Percentiles rank a stretch among this genome's conserved stretches.
Conservation (phyloP, 805 yeast species). For the Starmera caribaea region DNA sequence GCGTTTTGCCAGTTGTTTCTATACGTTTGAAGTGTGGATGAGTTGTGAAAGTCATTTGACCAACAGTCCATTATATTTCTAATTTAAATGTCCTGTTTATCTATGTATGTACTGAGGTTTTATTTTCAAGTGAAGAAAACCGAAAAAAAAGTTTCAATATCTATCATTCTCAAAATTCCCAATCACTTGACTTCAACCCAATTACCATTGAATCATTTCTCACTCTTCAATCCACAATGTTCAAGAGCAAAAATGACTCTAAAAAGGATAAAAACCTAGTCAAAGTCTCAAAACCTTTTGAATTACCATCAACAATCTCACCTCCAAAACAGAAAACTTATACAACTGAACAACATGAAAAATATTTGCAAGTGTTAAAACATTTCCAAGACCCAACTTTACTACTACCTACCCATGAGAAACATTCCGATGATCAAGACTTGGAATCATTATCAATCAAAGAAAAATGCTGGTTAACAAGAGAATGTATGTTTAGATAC, state of each 20-base stretch:
- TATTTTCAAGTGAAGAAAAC: not conserved
- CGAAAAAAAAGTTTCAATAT: not conserved
- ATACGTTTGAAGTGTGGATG: too few species aligned
- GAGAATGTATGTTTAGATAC: constrained; percentile 79
- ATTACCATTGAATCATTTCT: not conserved
- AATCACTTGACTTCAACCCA: not conserved
- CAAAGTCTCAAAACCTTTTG: constrained; percentile 38
- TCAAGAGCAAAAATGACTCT: not conserved
- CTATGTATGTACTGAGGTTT: not conserved
- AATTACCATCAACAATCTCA: constrained; percentile 37
- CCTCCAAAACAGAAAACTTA: constrained; percentile 40
- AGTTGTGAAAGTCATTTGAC: too few species aligned
- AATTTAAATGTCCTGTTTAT: too few species aligned
- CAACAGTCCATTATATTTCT: too few species aligned
- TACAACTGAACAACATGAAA: constrained; percentile 39
- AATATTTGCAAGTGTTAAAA: constrained; percentile 45
- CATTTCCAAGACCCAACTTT: constrained; percentile 51
- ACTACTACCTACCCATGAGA: constrained; percentile 40
- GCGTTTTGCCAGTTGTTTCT: too few species aligned
- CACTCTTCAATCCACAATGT: not conserved
- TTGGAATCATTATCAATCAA: constrained; percentile 25
- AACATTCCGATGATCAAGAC: constrained; percentile 19
- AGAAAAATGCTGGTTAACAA: constrained; percentile 83
- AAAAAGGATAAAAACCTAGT: constrained; percentile 2
- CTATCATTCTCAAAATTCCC: not conserved